phyloP scores from a whole-genome alignment of 1,139 yeast genomes.

The Yamadazyma atlantica region DNA sequence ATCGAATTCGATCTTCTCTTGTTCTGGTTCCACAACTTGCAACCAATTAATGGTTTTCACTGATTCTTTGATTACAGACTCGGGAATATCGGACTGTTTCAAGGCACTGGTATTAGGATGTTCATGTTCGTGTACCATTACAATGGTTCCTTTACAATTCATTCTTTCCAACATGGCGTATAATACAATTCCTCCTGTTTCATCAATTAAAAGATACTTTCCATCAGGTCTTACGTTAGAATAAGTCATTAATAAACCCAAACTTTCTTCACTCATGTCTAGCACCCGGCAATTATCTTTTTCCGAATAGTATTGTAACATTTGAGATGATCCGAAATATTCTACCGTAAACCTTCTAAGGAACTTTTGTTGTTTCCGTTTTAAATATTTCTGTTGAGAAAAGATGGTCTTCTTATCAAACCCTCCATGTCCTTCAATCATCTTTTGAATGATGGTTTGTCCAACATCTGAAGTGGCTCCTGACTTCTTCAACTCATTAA shows the following conservation, averaged over 20 bases:
- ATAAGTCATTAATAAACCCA: constrained; percentile 72
- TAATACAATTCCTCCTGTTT: constrained; percentile 82
- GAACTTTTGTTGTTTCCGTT: constrained; percentile 89
- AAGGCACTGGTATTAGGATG: constrained; percentile 80
- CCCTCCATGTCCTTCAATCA: constrained; percentile 80
- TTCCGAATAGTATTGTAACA: constrained; percentile 71
- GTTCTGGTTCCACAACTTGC: constrained; percentile 79
- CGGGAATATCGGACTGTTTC: constrained; percentile 62
- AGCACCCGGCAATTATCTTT: constrained; percentile 71
- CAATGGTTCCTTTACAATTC: constrained; percentile 77
- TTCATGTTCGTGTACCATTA: constrained; percentile 86
- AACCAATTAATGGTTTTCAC: constrained; percentile 74
- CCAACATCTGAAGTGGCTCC: constrained; percentile 67
- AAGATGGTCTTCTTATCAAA: constrained; percentile 86
- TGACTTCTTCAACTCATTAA: constrained; percentile 72
- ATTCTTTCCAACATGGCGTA: constrained; percentile 88
- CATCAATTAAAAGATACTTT: constrained; percentile 82
- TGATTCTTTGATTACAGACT: constrained; percentile 50
- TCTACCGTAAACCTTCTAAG: constrained; percentile 82
- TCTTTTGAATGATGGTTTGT: constrained; percentile 77
- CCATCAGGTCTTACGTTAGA: constrained; percentile 91
- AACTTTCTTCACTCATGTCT: constrained; percentile 80
- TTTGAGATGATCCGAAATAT: constrained; percentile 71
- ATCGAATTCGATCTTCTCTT: constrained; percentile 52
- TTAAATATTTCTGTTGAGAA: constrained; percentile 88